Conservation (phyloP, 768 basidiomycete genomes). For the Glaciozyma martinii region DNA sequence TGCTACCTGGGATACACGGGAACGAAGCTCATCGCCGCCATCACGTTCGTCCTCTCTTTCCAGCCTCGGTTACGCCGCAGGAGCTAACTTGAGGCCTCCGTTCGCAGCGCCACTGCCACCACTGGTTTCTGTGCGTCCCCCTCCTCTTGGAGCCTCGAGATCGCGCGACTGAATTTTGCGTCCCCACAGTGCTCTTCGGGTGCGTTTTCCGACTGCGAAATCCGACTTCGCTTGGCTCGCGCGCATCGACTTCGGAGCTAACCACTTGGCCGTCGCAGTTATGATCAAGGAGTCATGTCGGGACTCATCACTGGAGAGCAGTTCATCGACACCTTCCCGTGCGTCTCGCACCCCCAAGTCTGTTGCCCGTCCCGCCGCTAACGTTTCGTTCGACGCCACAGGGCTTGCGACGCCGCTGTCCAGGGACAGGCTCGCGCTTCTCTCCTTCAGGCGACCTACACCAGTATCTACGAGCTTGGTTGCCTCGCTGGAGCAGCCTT, state of each 20-base stretch:
- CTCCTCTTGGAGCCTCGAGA: background rate
- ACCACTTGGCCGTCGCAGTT: background rate
- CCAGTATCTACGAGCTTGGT: constrained; percentile 44
- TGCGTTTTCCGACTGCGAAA: too few relatives aligned
- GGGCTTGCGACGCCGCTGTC: constrained; percentile 27
- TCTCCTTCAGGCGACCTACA: constrained; percentile 23
- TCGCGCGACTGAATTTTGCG: background rate
- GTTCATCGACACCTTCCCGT: constrained; percentile 51
- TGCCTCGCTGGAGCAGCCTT: constrained; percentile 57
- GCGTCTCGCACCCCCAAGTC: too few relatives aligned
- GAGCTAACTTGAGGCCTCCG: background rate
- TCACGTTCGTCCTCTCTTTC: constrained; percentile 13
- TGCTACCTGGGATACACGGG: constrained; percentile 16
- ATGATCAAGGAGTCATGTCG: constrained; percentile 66
- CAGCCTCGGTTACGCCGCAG: background rate
- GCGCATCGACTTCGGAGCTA: background rate
- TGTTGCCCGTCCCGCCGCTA: too few relatives aligned
- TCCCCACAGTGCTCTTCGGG: background rate
- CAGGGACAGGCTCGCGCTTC: constrained; percentile 14
- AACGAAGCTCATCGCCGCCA: constrained; percentile 4
- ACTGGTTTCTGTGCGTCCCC: background rate
- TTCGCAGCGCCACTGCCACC: background rate
- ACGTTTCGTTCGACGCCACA: too few relatives aligned
- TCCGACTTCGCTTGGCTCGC: background rate
- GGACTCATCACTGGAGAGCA: constrained; percentile 46